Evolutionary conservation across 306 rosid genomes (phyloP).

Genomic region (Alnus rubra): DNA sequence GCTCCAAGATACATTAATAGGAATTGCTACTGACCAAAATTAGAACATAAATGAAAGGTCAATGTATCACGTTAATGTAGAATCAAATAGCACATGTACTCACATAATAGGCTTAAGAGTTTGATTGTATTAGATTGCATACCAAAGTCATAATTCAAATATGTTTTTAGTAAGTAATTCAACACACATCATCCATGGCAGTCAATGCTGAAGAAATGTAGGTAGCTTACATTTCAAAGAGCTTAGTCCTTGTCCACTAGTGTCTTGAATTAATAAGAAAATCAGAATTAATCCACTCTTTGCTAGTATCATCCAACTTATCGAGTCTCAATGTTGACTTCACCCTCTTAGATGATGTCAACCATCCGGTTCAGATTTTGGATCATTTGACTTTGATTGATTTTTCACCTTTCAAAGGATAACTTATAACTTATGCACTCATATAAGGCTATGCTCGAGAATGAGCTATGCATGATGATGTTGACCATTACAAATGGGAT

Average conservation of each 20-base stretch:
- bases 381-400: not conserved
- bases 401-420: not conserved
- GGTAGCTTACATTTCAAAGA: slow-evolving; percentile 73
- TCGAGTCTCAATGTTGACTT: slow-evolving; percentile 68
- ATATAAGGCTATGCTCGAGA: not conserved
- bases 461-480: not conserved
- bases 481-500: slow-evolving; percentile 7
- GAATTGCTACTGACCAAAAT: slow-evolving; percentile 1
- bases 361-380: slow-evolving; percentile 17
- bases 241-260: slow-evolving; percentile 87
- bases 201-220: slow-evolving; percentile 13
- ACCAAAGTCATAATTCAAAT: slow-evolving; percentile 5
- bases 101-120: not conserved
- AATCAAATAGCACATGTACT: slow-evolving; percentile 10
- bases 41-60: not conserved
- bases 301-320: slow-evolving; percentile 68
- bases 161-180: not conserved
- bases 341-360: slow-evolving; percentile 48
- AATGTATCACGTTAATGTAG: not conserved
- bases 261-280: slow-evolving; percentile 81
- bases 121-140: not conserved
- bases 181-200: not conserved
- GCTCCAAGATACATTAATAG: not conserved
- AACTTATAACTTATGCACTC: not conserved
- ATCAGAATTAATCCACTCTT: slow-evolving; percentile 86